Conservation (phyloP, 306 rosid genomes). For the Begonia fuchsioides region DNA sequence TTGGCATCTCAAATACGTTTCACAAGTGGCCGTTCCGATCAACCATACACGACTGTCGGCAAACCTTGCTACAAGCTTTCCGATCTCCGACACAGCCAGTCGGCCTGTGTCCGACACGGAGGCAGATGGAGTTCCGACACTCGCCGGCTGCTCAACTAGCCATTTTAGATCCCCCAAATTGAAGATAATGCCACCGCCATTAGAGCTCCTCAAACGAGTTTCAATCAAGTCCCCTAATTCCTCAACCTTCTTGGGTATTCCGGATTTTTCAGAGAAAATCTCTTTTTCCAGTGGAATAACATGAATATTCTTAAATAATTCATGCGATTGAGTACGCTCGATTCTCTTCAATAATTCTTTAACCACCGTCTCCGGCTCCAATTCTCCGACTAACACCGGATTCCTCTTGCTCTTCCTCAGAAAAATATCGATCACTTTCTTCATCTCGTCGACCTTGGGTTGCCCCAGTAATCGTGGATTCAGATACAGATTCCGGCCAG, state of each 20-base stretch:
- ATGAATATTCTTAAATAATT: conserved; percentile 24
- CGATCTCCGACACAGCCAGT: conserved; percentile 65
- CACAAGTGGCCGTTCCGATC: conserved; percentile 90
- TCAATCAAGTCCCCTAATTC: conserved; percentile 58
- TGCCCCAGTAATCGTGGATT: conserved; percentile 64
- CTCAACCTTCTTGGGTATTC: conserved; percentile 32
- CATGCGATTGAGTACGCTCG: conserved; percentile 32
- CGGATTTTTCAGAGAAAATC: conserved; percentile 29
- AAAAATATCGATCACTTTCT: conserved; percentile 44
- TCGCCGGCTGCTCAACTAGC: conserved; percentile 63
- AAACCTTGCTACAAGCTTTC: conserved; percentile 36
- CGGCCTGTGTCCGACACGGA: conserved; percentile 57
- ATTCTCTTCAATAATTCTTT: conserved; percentile 55
- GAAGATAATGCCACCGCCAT: conserved; percentile 38
- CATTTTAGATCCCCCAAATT: conserved; percentile 84
- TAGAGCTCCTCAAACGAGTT: conserved; percentile 14
- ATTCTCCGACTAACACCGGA: conserved; percentile 83
- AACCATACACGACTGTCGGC: conserved; percentile 56
- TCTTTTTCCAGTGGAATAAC: conserved; percentile 65
- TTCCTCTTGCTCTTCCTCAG: conserved; percentile 54
- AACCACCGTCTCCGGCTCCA: conserved; percentile 63
- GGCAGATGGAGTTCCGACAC: conserved; percentile 25
- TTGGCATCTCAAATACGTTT: conserved; percentile 91
- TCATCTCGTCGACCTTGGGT: conserved; percentile 50
- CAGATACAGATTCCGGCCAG: conserved; percentile 45